phyloP scores from a whole-genome alignment of 2,329 filamentous ascomycete genomes.

The Talaromyces albobiverticillius region DNA sequence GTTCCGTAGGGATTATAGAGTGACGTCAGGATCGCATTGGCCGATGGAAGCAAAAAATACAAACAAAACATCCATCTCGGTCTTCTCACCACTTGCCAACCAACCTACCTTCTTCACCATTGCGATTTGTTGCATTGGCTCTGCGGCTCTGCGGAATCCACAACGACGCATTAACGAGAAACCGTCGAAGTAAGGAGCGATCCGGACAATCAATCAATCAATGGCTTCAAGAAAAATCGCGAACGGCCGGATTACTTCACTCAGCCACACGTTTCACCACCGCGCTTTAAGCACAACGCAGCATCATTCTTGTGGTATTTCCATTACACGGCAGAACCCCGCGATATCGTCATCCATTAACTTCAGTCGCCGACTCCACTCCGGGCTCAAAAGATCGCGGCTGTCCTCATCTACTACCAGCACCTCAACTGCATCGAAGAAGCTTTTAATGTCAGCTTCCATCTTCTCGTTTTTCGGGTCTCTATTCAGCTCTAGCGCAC shows the following conservation, averaged over 20 bases:
- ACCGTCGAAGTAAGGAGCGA: neutral
- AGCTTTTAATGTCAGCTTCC: conserved; percentile 62
- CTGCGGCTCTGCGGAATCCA: no score
- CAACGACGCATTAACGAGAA: neutral
- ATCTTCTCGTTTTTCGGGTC: conserved; percentile 74
- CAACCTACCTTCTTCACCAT: no score
- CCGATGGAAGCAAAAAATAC: no score
- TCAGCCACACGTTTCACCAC: neutral
- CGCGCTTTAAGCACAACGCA: neutral
- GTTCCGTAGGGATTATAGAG: no score
- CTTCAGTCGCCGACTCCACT: conserved; percentile 6
- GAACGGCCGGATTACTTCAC: neutral
- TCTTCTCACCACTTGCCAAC: no score
- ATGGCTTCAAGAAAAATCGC: neutral
- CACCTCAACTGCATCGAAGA: neutral
- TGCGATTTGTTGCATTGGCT: no score
- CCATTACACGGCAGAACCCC: neutral
- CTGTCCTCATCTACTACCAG: neutral
- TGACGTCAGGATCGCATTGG: no score
- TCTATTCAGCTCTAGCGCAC: conserved; percentile 65
- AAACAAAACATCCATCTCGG: no score
- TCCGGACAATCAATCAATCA: neutral
- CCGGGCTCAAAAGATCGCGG: conserved; percentile 3
- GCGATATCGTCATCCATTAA: neutral
- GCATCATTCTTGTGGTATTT: no score